Conservation (phyloP, 345 rosid genomes). For the Citrus cavaleriei region DNA sequence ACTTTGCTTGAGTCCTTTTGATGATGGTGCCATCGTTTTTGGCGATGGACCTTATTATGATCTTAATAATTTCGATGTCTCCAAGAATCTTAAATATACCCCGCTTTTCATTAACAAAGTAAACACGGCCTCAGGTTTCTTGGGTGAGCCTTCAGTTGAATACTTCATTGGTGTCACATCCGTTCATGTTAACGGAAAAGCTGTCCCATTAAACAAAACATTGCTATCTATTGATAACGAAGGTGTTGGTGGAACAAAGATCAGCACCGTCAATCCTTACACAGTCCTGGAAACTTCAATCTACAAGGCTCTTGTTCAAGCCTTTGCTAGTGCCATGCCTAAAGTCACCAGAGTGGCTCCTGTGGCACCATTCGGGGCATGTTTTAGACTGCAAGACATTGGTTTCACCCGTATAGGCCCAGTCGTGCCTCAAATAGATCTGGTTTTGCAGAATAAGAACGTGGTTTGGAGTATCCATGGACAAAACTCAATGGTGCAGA, state of each 20-base stretch:
- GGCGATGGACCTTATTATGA: conserved; percentile 27
- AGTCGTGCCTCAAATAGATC: conserved; percentile 22
- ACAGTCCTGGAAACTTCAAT: conserved; percentile 24
- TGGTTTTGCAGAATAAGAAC: conserved; percentile 1
- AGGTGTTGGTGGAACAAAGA: conserved; percentile 32
- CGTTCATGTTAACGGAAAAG: conserved; percentile 16
- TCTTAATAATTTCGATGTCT: conserved; percentile 20
- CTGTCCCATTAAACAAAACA: conserved; percentile 19
- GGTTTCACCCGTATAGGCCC: conserved; percentile 9
- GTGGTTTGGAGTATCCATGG: conserved; percentile 10
- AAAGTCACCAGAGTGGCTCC: neutral
- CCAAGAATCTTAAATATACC: conserved; percentile 23
- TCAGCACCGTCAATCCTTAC: conserved; percentile 25
- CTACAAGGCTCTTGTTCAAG: conserved; percentile 16
- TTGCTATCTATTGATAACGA: conserved; percentile 22
- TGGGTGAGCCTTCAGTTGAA: conserved; percentile 21
- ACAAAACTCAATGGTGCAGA: conserved; percentile 14
- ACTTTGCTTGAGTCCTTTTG: conserved; percentile 21
- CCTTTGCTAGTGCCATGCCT: conserved; percentile 7
- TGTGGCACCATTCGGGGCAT: conserved; percentile 14
- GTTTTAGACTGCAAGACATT: conserved; percentile 7
- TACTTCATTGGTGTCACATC: conserved; percentile 29
- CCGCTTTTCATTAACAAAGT: conserved; percentile 27
- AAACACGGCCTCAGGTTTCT: conserved; percentile 7
- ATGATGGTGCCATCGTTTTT: conserved; percentile 20